These are phyloP conservation scores for Alternaria viburni DNA, from an alignment of 2,329 filamentous ascomycete species.

Conservation along the genomic window DNA sequence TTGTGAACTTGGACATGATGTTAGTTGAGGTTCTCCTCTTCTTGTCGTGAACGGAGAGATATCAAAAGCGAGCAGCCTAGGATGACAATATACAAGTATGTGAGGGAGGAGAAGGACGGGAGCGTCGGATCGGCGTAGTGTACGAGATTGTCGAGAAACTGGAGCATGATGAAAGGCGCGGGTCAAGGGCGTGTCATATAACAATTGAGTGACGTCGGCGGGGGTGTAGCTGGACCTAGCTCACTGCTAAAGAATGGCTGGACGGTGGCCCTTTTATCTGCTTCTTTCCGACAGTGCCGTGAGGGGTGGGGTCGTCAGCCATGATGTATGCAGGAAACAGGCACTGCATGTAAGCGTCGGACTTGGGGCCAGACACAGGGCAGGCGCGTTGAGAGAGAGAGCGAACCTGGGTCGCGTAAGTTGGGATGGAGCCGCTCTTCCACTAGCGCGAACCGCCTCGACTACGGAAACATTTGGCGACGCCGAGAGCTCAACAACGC, in stretches of 20 bases:
- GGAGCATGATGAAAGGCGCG: conserved; percentile 25
- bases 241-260: neutral
- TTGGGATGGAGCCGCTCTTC: conserved; percentile 1
- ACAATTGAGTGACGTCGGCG: conserved; percentile 22
- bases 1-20: conserved; percentile 30
- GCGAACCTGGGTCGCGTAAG: neutral
- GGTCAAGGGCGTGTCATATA: conserved; percentile 6
- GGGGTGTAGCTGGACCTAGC: conserved; percentile 11
- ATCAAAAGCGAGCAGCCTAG: conserved; percentile 33
- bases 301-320: neutral
- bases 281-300: neutral
- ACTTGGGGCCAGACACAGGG: neutral
- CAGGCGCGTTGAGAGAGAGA: neutral
- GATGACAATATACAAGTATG: conserved; percentile 38
- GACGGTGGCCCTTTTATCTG: conserved; percentile 1
- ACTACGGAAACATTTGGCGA: conserved; percentile 17
- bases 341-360: neutral
- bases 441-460: conserved; percentile 11
- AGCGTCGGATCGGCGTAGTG: conserved; percentile 40
- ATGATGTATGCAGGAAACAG: neutral
- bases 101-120: conserved; percentile 38
- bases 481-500: neutral
- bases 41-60: conserved; percentile 26
- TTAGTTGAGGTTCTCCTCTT: conserved; percentile 14
- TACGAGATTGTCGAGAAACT: conserved; percentile 37